phyloP scores from a whole-genome alignment of 768 basidiomycete genomes.

The Auricularia auricula-judae region DNA sequence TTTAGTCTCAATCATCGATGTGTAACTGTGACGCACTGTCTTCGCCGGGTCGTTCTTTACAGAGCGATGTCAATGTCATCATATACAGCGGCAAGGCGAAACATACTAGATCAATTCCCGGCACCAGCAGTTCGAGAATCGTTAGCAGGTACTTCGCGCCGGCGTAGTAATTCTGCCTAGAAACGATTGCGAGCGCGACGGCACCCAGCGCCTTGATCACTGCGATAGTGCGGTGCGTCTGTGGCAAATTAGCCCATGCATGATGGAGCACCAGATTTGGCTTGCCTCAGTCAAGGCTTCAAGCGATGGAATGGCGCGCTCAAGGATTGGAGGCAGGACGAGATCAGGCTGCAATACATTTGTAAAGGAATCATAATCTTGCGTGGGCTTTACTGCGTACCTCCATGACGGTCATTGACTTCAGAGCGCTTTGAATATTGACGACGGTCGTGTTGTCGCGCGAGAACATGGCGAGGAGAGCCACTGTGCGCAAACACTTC shows the following conservation, averaged over 20 bases:
- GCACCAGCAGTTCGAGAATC: slow-evolving; percentile 69
- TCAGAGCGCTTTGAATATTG: slow-evolving; percentile 71
- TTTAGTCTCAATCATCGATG: slow-evolving; percentile 7
- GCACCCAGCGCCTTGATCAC: slow-evolving; percentile 79
- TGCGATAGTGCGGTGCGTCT: slow-evolving; percentile 79
- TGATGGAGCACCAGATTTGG: not conserved
- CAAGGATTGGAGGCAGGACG: slow-evolving; percentile 68
- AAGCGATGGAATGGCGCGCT: slow-evolving; percentile 77
- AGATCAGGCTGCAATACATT: slow-evolving; percentile 44
- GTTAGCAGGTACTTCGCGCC: slow-evolving; percentile 76
- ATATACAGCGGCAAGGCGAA: not conserved
- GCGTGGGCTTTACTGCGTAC: not conserved
- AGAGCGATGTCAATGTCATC: slow-evolving; percentile 5
- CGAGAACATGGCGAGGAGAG: slow-evolving; percentile 83
- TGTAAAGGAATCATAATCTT: not conserved
- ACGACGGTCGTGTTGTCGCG: slow-evolving; percentile 62
- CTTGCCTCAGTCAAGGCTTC: slow-evolving; percentile 77
- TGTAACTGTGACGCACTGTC: slow-evolving; percentile 35
- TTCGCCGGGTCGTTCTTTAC: slow-evolving; percentile 61
- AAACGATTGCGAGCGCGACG: slow-evolving; percentile 71
- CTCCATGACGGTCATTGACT: slow-evolving; percentile 74
- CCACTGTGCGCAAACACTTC: slow-evolving; percentile 68
- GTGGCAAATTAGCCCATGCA: slow-evolving; percentile 6
- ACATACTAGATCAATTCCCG: slow-evolving; percentile 76
- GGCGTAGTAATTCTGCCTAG: slow-evolving; percentile 63